These are phyloP conservation scores for Phytophthora sojae DNA, from an alignment of 352 stramenopile species.

Conservation along the genomic window DNA sequence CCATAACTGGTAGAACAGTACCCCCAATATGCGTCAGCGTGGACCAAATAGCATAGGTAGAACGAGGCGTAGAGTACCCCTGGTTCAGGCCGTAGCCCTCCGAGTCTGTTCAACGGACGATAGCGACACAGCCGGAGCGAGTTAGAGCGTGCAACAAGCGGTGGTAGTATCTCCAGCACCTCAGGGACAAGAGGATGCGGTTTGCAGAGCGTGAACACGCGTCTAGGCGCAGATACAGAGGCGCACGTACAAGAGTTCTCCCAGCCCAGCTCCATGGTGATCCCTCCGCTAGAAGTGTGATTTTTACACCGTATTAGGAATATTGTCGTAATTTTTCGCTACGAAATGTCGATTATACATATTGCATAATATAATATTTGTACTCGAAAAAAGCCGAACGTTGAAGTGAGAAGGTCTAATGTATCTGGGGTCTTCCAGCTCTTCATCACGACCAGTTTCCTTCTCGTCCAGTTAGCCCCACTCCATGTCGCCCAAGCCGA, in stretches of 20 bases:
- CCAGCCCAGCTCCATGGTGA: constrained; percentile 71
- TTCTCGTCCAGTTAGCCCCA: no score
- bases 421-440: no score
- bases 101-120: constrained; percentile 32
- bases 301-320: background rate
- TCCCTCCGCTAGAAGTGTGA: background rate
- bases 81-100: constrained; percentile 50
- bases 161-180: background rate
- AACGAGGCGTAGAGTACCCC: constrained; percentile 26
- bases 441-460: no score
- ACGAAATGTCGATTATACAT: background rate
- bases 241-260: constrained; percentile 79
- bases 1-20: constrained; percentile 58
- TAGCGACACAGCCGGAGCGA: constrained; percentile 13
- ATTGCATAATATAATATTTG: background rate
- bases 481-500: no score
- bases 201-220: background rate
- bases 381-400: no score
- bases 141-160: constrained; percentile 13
- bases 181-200: background rate
- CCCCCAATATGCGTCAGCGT: background rate
- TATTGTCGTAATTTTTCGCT: background rate
- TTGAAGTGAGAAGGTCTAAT: no score
- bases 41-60: background rate
- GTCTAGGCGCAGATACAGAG: background rate